Percentiles rank a stretch among this genome's conserved stretches.
Evolutionary conservation across 345 rosid genomes (phyloP).

Genomic region (Conringia planisiliqua): DNA sequence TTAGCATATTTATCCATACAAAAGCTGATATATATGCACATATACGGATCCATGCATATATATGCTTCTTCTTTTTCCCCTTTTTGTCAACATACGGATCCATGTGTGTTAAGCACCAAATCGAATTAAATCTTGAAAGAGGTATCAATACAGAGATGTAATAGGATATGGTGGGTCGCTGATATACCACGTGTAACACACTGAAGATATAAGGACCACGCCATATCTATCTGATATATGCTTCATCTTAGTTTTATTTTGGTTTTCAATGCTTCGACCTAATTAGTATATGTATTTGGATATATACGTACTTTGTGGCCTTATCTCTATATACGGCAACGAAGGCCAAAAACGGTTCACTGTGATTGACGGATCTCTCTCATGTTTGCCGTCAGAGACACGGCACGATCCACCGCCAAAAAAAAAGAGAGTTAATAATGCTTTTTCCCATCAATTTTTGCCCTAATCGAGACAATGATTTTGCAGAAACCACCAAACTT

Average conservation of each 20-base stretch:
- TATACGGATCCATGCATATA: not conserved
- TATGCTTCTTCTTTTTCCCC: not conserved
- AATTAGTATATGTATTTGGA: not conserved
- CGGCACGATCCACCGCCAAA: conserved; percentile 30
- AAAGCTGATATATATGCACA: not conserved
- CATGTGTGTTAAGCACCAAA: not conserved
- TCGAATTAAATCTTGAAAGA: not conserved
- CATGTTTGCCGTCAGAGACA: conserved; percentile 27
- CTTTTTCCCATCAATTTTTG: conserved; percentile 7
- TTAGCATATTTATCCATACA: not conserved
- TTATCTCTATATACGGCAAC: conserved; percentile 13
- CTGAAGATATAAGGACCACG: not conserved
- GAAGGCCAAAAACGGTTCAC: not conserved
- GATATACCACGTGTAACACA: conserved; percentile 2
- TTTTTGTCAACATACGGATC: not conserved
- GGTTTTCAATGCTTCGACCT: not conserved
- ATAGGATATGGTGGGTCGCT: conserved; percentile 12
- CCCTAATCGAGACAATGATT: conserved; percentile 10
- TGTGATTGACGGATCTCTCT: not conserved
- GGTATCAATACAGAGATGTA: not conserved
- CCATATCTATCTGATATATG: not conserved
- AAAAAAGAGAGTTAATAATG: not conserved
- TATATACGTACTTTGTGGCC: not conserved
- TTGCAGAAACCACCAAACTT: conserved; percentile 21
- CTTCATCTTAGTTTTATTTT: not conserved